Base-by-base conservation (phyloP, 495 filamentous ascomycete species). In the Xylaria venustula region DNA sequence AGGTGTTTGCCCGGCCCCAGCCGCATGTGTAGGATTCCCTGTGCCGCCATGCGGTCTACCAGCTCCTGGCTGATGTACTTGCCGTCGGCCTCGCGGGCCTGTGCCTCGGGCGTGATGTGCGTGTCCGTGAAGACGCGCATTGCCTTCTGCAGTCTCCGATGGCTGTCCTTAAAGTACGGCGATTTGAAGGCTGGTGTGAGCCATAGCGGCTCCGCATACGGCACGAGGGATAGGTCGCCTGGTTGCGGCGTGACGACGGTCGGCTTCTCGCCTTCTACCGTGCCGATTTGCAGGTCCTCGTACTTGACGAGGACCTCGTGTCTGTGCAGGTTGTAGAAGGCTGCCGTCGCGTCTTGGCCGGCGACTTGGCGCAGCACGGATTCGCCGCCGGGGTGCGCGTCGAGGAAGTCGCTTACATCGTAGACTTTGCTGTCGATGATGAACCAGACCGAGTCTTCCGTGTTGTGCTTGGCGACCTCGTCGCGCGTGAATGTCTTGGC, bases 251-350 rank as follows among this genome's bases (percentile, higher is more conserved):
- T 83, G 60, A 91, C 79, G 66, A 94, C 83, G 66, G 90, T 83
- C 36, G 90, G 84, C 57, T 81, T 87, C 75, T 96, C 90, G 62
- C 87, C 88, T 40, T 84, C 78, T 65, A 96, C 71, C 11, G 84
- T 87, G 63, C 91, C 91, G 62, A 94, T 83, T 75, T 83, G 88
- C n/a, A 94, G 82, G 63, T 83, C 77, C 26, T 67, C 60, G 81
- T 94, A 94, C 66, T 91, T 92, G 54, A 84, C 72, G 3, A 94
- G 83, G 2, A 94, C 92, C 75, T 97, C 93, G 48, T 94, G 92
- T 0, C 92, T 85, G 77, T 97, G 93, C 40, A 97, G 89, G 72
- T 93, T 93, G 73, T 97, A 94, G 81, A 95, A 97, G 59, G 89
- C 90, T 42, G 85, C 81, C 54, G 92, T 97, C 30, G 90, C 91